Evolutionary conservation across 164 flowering plant species (phyloP).

Genomic region (Amborella trichopoda): DNA sequence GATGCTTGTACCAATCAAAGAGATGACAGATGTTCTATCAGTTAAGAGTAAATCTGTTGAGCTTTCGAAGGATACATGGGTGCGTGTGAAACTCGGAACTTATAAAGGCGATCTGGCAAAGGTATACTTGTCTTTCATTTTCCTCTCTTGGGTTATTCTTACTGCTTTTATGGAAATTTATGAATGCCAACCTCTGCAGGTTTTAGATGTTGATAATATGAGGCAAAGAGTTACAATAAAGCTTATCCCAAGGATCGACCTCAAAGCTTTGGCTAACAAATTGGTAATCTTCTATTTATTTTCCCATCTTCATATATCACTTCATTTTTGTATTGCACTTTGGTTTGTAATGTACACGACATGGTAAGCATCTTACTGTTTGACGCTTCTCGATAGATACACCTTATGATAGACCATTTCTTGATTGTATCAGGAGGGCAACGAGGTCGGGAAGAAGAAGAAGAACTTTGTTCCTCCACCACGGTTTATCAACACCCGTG

Average conservation of each 20-base stretch:
- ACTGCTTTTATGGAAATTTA: too few relatives aligned
- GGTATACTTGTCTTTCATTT: conserved; percentile 24
- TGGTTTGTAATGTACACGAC: too few relatives aligned
- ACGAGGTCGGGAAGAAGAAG: conserved; percentile 72
- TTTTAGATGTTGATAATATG: conserved; percentile 88
- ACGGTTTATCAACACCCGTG: conserved; percentile 75
- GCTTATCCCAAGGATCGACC: conserved; percentile 82
- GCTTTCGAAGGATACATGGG: conserved; percentile 82
- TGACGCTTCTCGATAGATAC: too few relatives aligned
- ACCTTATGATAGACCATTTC: too few relatives aligned
- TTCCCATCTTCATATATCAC: too few relatives aligned
- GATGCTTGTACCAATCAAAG: conserved; percentile 82
- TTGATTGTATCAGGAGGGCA: conserved; percentile 57
- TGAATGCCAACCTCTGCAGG: too few relatives aligned
- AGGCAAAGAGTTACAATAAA: conserved; percentile 81
- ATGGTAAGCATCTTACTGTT: too few relatives aligned
- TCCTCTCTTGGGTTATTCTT: too few relatives aligned
- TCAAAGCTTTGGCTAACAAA: conserved; percentile 73
- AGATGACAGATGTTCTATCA: conserved; percentile 96
- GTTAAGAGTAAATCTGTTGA: conserved; percentile 89
- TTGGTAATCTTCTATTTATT: conserved; percentile 47
- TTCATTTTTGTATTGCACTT: too few relatives aligned
- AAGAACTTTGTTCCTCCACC: conserved; percentile 93
- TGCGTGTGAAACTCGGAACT: conserved; percentile 83
- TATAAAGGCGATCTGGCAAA: conserved; percentile 98